Evolutionary conservation across 106 monocot species (phyloP), one percentile per base, ranked within the genome.

Genomic region (Dendrobium catenatum): DNA sequence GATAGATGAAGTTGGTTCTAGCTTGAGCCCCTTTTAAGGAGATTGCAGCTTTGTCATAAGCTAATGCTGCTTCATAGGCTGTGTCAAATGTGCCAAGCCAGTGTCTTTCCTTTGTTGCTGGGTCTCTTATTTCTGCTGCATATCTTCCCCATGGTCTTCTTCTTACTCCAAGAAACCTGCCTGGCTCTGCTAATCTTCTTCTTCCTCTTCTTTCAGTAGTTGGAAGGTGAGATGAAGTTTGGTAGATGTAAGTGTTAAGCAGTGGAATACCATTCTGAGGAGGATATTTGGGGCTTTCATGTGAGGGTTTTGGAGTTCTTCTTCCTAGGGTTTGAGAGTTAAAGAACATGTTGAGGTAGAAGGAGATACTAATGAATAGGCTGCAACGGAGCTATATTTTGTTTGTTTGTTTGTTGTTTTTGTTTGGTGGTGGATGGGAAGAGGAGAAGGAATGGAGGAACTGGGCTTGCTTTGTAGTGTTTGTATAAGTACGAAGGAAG

Each of bases 11-110:
- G 88, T 91, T 91, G 73, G 91, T 91, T 76, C 85, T 84, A 3
- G 91, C 91, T 51, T 87, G 91, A n/a, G 85, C 55, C 0, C 88
- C 91, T 41, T 87, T 91, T 88, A 91, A 88, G 73, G 88, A 81
- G 78, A 88, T 80, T 42, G 91, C 91, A 33, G 91, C 91, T 55
- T 84, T 77, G 73, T 91, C 91, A 49, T 91, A 91, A 15, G 91
- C 91, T 54, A 91, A 47, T 15, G 91, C 91, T 18, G 91, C 91
- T 72, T 91, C 91, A 13, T 86, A 86, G 55, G 91, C 88, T 4
- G 91, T 88, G 79, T 91, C 91, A 48, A 91, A 88, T 41, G 91
- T 91, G 24, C 88, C 91, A 8, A 88, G 88, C 91, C 91, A 88
- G 70, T 91, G 91, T 75, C 91, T 24, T 58, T 88, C 91, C 46